Base-by-base conservation (phyloP, 2,329 filamentous ascomycete species). In the Sclerotinia nivalis region DNA sequence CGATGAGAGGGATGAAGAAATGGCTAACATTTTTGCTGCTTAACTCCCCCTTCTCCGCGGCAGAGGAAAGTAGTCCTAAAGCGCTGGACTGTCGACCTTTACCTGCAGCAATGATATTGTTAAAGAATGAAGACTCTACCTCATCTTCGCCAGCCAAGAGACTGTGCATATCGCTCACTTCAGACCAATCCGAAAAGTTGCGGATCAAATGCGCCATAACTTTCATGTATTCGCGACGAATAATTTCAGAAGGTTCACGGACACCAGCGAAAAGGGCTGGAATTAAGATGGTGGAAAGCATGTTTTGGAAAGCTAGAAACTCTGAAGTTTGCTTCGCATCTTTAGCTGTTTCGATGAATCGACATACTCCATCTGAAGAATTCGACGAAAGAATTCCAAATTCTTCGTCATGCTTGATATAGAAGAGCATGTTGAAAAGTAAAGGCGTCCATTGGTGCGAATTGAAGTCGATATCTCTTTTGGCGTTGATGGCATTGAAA, bases 21-120 rank as follows among this genome's bases (percentile, higher is more conserved):
- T 95, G 90, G 70, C 90, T 89, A 72, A 97, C 85, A 76, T 97
- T 97, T 66, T 88, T 88, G 76, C 92, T 91, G 72, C 86, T 86
- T 71, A 99, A 83, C 62, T 88, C 84, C 18, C 87, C 84, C 69
- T 85, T 85, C 13, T 83, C 80, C 69, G 92, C 92, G 72, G 91
- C 90, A 12, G 85, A 82, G 69, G 91, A 89, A 18, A 99, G 84
- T 69, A 93, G 86, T 71, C 92, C 89, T 50, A 99, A 83, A 3
- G 96, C 94, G 74, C 94, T 91, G 68, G 96, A 85, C 76, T 97
- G 92, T 73, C 93, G 89, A 71, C 96, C 90, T 49, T 93, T 90
- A 66, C 97, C 93, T 61, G 97, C 95, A 77, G 96, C 94, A 49
- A 98, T 83, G 58, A 98, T 89, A 75, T 98, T 97, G 80, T 88